phyloP scores from a whole-genome alignment of 2,329 filamentous ascomycete species.

The Trichoderma afroharzianum region DNA sequence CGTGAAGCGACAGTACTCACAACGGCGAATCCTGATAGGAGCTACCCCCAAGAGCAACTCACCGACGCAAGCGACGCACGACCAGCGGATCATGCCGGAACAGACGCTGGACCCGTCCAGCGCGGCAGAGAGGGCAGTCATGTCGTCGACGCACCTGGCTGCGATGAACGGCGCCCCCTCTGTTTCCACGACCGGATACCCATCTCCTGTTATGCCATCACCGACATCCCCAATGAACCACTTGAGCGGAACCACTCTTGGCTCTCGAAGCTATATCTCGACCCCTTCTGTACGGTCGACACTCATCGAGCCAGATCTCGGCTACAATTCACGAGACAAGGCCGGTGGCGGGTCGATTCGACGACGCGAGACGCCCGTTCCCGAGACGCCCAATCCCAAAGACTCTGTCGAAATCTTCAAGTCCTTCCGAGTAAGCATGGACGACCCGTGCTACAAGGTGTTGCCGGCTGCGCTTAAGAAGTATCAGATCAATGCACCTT shows the following conservation, averaged over 20 bases:
- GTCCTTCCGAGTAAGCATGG: slow-evolving; percentile 95
- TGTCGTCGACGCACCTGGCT: slow-evolving; percentile 66
- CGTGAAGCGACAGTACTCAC: slow-evolving; percentile 69
- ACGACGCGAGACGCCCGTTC: slow-evolving; percentile 58
- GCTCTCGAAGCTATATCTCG: slow-evolving; percentile 56
- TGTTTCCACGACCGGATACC: slow-evolving; percentile 40
- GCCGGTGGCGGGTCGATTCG: slow-evolving; percentile 29
- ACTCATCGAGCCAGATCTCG: slow-evolving; percentile 49
- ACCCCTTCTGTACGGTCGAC: slow-evolving; percentile 54
- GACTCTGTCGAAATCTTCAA: slow-evolving; percentile 94
- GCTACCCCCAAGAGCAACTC: slow-evolving; percentile 72
- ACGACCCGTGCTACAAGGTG: slow-evolving; percentile 96
- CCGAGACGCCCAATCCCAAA: slow-evolving; percentile 55
- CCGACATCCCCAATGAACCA: slow-evolving; percentile 63
- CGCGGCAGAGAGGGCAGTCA: slow-evolving; percentile 62
- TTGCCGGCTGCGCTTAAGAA: slow-evolving; percentile 93
- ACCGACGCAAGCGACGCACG: slow-evolving; percentile 68
- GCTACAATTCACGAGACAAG: slow-evolving; percentile 32
- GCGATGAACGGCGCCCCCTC: slow-evolving; percentile 65
- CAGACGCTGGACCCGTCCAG: slow-evolving; percentile 65
- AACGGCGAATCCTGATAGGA: slow-evolving; percentile 70
- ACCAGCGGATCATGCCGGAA: slow-evolving; percentile 56
- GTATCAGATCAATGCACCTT: slow-evolving; percentile 97
- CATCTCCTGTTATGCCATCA: slow-evolving; percentile 65
- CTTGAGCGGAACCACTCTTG: slow-evolving; percentile 54